phyloP scores from a whole-genome alignment of 768 basidiomycete species.

The Vararia minispora region DNA sequence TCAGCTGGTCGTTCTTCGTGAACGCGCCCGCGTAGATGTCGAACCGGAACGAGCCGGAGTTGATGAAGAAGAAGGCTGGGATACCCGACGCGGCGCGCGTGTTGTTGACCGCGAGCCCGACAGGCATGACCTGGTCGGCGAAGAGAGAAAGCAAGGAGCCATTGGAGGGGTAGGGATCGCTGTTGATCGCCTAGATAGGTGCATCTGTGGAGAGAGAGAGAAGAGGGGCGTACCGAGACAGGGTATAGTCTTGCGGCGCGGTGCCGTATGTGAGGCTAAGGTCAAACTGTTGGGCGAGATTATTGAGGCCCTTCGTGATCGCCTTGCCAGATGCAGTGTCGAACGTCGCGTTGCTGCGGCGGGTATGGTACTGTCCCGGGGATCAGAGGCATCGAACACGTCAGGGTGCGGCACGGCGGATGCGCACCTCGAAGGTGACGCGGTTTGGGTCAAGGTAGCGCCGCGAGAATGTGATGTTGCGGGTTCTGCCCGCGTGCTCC shows the following conservation, averaged over 20 bases:
- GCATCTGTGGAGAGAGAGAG: constrained; percentile 10
- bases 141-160: constrained; percentile 50
- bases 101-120: constrained; percentile 51
- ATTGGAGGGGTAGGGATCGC: constrained; percentile 52
- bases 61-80: constrained; percentile 54
- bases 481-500: constrained; percentile 25
- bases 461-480: constrained; percentile 51
- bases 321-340: constrained; percentile 43
- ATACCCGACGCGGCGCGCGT: constrained; percentile 42
- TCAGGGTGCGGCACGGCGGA: neutral
- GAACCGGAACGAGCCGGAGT: constrained; percentile 56
- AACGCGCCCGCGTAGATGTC: constrained; percentile 60
- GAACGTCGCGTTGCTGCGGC: constrained; percentile 37
- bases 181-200: constrained; percentile 15
- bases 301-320: constrained; percentile 45
- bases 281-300: constrained; percentile 48
- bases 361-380: constrained; percentile 50
- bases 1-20: constrained; percentile 73
- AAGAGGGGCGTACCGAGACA: constrained; percentile 34
- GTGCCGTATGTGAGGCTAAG: constrained; percentile 54
- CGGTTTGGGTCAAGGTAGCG: constrained; percentile 77
- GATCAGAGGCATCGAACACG: neutral
- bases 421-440: constrained; percentile 55
- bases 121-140: constrained; percentile 40
- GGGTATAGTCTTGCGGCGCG: constrained; percentile 67